Base-by-base conservation (phyloP, 805 yeast genomes). In the Candida verbasci region DNA sequence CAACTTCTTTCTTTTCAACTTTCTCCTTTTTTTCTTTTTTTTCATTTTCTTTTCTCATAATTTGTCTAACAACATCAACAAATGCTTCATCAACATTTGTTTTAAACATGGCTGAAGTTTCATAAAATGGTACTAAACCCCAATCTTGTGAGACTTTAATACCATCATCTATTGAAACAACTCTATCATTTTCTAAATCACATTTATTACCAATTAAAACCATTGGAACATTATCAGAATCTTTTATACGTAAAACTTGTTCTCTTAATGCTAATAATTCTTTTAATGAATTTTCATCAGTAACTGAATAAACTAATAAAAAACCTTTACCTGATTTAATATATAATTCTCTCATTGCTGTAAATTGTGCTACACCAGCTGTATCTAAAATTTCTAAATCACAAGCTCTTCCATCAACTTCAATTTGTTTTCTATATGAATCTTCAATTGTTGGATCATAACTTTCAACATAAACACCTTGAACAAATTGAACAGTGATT, bases 361-460 rank as follows among this genome's bases (percentile, higher is more conserved):
- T 86, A 66, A 87, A 91, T 62, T 89, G 97, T 16, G 96, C 80
- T 21, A 76, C 78, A 21, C 82, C 82, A 0, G 82, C 82, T 2
- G 82, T 76, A 49, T 76, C 82, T 44, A 76, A 62, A 34, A 64
- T 65, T 61, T 91, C 96, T 48, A 91, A 68, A 46, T 84, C 86
- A 53, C 93, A 86, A 4, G 86, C 80, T 46, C 91, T 76, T 23
- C 88, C 94, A 57, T 91, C 96, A 24, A 91, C 80, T 50, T 82
- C 88, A 40, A 87, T 78, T 47, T 86, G 89, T 54, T 87, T 89
- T 31, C 95, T 70, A 60, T 91, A 93, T 1, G 96, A 86, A 54
- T 91, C 97, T 56, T 91, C 98, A 46, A 91, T 93, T 7, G 98
- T 93, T 7, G 98, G 97, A 53, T 91, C 97, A 62, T 91, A 91